Base-by-base conservation (phyloP, 1,284 basidiomycete species). In the Apiotrichum akiyoshidainum region DNA sequence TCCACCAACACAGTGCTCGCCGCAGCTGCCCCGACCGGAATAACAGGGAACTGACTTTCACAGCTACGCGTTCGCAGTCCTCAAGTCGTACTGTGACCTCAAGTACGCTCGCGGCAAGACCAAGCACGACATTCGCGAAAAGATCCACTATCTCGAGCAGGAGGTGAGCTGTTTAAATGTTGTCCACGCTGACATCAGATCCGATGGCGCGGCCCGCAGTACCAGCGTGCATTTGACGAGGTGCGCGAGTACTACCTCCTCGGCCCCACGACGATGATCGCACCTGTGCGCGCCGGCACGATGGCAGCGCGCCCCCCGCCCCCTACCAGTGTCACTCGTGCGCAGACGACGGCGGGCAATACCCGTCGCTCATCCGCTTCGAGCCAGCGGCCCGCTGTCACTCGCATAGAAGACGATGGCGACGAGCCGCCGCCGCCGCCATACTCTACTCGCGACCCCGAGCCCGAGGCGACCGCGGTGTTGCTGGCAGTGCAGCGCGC, bases 361-460 rank as follows among this genome's bases (percentile, higher is more conserved):
- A 21, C 42, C 9, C 42, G 19, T 5, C n/a, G 17, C 4, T 5
- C n/a, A 9, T 10, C 11, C 17, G 45, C 45, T 5, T 9, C 26
- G 22, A 31, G 13, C 14, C 17, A 33, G 3, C 50, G 19, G 17
- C 49, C 42, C 1, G 22, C 44, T 5, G 47, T 55, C 16, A 19
- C 33, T 10, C 50, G 52, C 8, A 2, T 46, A 9, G 39, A 46
- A 9, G 53, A 44, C 6, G 39, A 53, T 4, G 26, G 40, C 7
- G 59, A 58, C 51, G 75, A 75, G 31, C 60, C 55, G 2, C 71
- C 75, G 8, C 75, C 75, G 1, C 75, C 75, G 16, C 73, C 73
- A 6, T 77, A 77, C 59, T 50, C 70, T 10, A 57, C 64, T 22
- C 57, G 68, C 39, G 75, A 77, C 62, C 74, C 75, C 7, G 74